phyloP scores from a whole-genome alignment of 495 filamentous ascomycete genomes.

The Pyronema omphalodes region DNA sequence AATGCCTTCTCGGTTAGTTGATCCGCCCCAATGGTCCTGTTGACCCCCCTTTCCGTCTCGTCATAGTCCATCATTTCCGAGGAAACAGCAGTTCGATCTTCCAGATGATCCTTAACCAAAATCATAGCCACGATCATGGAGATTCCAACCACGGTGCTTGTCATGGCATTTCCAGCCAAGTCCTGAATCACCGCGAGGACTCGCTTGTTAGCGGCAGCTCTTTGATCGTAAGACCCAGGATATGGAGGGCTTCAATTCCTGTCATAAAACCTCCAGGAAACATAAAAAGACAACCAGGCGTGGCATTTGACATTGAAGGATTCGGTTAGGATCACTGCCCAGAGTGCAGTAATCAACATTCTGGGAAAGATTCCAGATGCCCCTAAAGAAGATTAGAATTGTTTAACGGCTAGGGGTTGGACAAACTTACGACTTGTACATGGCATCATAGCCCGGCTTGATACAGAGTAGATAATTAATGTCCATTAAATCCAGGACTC shows the following conservation, averaged over 20 bases:
- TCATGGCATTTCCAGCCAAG: conserved; percentile 75
- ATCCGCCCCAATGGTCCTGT: conserved; percentile 8
- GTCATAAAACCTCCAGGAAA: conserved; percentile 41
- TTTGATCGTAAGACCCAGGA: conserved; percentile 55
- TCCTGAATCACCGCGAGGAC: conserved; percentile 42
- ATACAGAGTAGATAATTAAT: conserved; percentile 34
- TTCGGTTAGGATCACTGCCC: conserved; percentile 31
- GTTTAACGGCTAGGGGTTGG: background rate
- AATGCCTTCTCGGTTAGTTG: conserved; percentile 11
- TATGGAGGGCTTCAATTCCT: conserved; percentile 44
- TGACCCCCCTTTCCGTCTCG: conserved; percentile 9
- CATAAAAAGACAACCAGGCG: conserved; percentile 44
- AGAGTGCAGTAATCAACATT: conserved; percentile 46
- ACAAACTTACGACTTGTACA: conserved; percentile 41
- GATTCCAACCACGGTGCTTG: conserved; percentile 50
- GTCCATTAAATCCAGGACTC: conserved; percentile 53
- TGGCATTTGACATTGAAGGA: conserved; percentile 55
- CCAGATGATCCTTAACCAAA: conserved; percentile 3
- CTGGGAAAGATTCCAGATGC: conserved; percentile 53
- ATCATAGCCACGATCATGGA: conserved; percentile 40
- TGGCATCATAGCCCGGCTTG: conserved; percentile 34
- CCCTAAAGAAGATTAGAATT: conserved; percentile 23
- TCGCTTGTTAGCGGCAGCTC: conserved; percentile 45
- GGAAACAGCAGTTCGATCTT: background rate
- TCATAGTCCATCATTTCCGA: conserved; percentile 18